phyloP scores from a whole-genome alignment of 306 rosid genomes.

The Vigna mungo region DNA sequence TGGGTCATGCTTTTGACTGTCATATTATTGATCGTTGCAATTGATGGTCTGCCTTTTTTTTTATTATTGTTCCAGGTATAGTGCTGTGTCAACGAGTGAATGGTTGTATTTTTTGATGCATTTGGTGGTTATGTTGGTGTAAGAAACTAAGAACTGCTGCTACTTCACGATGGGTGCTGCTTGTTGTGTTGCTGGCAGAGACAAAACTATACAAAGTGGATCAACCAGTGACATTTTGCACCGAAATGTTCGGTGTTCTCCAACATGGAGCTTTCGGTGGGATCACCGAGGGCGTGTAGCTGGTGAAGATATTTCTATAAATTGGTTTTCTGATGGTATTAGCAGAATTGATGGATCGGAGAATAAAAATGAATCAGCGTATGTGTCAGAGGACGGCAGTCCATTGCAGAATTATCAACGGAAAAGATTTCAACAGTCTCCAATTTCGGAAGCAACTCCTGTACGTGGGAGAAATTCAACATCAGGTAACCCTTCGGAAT shows the following conservation, averaged over 20 bases:
- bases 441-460: conserved; percentile 47
- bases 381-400: conserved; percentile 56
- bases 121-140: conserved; percentile 20
- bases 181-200: conserved; percentile 59
- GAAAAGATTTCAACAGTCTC: conserved; percentile 43
- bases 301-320: conserved; percentile 61
- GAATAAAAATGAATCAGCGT: conserved; percentile 55
- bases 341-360: conserved; percentile 51
- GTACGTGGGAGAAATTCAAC: conserved; percentile 41
- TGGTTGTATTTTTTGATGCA: conserved; percentile 35
- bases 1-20: conserved; percentile 21
- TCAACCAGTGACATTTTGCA: conserved; percentile 45
- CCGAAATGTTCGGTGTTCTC: conserved; percentile 51
- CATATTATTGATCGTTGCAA: conserved; percentile 6
- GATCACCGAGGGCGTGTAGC: conserved; percentile 64
- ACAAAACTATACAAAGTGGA: conserved; percentile 54
- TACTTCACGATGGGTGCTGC: conserved; percentile 56
- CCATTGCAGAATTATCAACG: conserved; percentile 44
- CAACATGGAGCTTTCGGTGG: conserved; percentile 65
- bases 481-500: conserved; percentile 46
- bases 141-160: conserved; percentile 29
- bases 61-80: conserved; percentile 34
- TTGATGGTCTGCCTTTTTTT: conserved; percentile 38
- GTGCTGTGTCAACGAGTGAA: conserved; percentile 5
- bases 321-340: conserved; percentile 58